Evolutionary conservation across 83 land plant genomes (phyloP).

Genomic region (Diphasiastrum complanatum): DNA sequence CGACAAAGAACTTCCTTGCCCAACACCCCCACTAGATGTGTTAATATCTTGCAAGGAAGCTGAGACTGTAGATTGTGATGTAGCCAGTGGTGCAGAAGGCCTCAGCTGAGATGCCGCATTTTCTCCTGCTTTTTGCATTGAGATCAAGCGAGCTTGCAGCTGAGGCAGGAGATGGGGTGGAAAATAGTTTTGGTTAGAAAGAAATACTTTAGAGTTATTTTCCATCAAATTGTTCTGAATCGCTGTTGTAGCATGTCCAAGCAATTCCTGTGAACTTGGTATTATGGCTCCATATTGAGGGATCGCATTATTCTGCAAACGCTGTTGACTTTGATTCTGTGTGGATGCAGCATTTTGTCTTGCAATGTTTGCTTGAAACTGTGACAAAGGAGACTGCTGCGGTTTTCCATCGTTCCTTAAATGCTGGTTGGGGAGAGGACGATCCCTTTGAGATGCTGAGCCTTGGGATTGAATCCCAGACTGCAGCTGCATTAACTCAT

Average conservation of each 20-base stretch:
- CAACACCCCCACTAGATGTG: not conserved
- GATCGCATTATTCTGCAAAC: not conserved
- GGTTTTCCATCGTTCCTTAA: not conserved
- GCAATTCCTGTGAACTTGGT: constrained; percentile 9
- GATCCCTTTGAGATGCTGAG: not conserved
- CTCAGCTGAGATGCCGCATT: constrained; percentile 13
- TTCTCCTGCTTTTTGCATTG: constrained; percentile 32
- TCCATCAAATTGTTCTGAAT: constrained; percentile 4
- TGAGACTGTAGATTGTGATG: constrained; percentile 3
- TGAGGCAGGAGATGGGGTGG: constrained; percentile 28
- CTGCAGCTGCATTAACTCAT: not conserved
- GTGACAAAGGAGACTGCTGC: not conserved
- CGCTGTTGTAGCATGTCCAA: constrained; percentile 13
- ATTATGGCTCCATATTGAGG: not conserved
- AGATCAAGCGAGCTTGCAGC: constrained; percentile 22
- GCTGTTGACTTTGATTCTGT: too few relatives aligned
- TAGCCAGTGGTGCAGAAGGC: constrained; percentile 9
- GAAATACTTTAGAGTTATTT: not conserved
- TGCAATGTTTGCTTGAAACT: not conserved
- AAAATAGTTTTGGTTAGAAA: constrained; percentile 6
- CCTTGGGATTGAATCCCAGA: not conserved
- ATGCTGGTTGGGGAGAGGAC: not conserved
- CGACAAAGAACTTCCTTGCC: not conserved
- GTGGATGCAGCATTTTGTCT: too few relatives aligned
- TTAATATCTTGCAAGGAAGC: too few relatives aligned